These are phyloP conservation scores for Corrigiola litoralis DNA, from an alignment of 179 eudicot genomes.

Conservation along the genomic window DNA sequence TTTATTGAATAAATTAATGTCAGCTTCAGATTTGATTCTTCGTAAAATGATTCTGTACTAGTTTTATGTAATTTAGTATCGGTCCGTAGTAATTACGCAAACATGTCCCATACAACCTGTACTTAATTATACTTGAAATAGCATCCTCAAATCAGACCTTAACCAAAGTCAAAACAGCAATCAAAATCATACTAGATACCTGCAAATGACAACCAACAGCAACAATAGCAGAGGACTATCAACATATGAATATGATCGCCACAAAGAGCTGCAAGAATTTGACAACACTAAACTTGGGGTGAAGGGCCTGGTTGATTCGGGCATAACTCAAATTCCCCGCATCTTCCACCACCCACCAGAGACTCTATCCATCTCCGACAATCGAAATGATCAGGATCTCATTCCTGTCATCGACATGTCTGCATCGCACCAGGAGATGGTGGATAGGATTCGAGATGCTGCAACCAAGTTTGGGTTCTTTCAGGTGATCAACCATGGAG, in stretches of 20 bases:
- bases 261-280: constrained; percentile 35
- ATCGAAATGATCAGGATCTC: not conserved
- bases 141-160: not conserved
- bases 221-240: not conserved
- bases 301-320: constrained; percentile 62
- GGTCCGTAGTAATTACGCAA: too few relatives aligned
- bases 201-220: not conserved
- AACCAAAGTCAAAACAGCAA: not conserved
- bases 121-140: not conserved
- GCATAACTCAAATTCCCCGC: constrained; percentile 42
- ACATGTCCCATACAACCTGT: too few relatives aligned
- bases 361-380: constrained; percentile 5
- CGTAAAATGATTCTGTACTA: too few relatives aligned
- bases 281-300: constrained; percentile 59
- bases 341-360: constrained; percentile 55
- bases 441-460: constrained; percentile 34
- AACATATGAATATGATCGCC: constrained; percentile 25
- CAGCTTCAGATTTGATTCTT: too few relatives aligned
- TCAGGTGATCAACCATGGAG: constrained; percentile 52
- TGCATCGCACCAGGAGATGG: constrained; percentile 24
- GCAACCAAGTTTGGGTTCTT: constrained; percentile 56
- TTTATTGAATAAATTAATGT: too few relatives aligned
- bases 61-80: too few relatives aligned
- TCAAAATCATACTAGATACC: not conserved
- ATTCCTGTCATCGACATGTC: constrained; percentile 17